phyloP scores from a whole-genome alignment of 202 grass and related monocot genomes.

The Panicum virgatum region DNA sequence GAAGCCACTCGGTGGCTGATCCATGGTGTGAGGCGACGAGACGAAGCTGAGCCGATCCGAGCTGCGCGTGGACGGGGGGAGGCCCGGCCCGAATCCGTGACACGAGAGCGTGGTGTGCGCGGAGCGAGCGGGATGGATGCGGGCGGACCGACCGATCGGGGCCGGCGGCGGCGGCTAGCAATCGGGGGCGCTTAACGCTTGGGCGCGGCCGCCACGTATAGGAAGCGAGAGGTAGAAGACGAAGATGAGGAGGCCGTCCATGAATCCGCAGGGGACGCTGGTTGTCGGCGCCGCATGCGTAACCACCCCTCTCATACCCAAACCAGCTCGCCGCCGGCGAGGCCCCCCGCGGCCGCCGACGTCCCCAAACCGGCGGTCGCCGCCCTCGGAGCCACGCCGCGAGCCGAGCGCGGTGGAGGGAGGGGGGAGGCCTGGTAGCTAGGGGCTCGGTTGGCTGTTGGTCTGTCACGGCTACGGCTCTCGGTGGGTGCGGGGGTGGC shows the following conservation, averaged over 20 bases:
- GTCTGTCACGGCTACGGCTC: neutral
- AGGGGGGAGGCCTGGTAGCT: too few species aligned
- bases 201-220: constrained; percentile 79
- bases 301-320: constrained; percentile 86
- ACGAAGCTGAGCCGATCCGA: neutral
- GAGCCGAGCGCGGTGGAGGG: constrained; percentile 28
- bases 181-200: constrained; percentile 33
- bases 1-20: constrained; percentile 60
- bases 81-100: neutral
- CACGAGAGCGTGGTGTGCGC: neutral
- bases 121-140: neutral
- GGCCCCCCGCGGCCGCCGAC: constrained; percentile 34
- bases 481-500: neutral
- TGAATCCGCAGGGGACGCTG: constrained; percentile 47
- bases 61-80: neutral
- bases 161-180: constrained; percentile 29
- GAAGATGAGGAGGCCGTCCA: constrained; percentile 98
- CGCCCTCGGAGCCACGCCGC: constrained; percentile 45
- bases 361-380: constrained; percentile 42
- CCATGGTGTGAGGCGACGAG: constrained; percentile 53
- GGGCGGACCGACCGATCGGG: neutral
- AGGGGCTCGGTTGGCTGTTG: neutral
- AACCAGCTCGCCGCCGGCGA: constrained; percentile 39
- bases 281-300: constrained; percentile 55
- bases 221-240: constrained; percentile 93